Evolutionary conservation across 1,284 basidiomycete genomes (phyloP).

Genomic region (Austropuccinia psidii): DNA sequence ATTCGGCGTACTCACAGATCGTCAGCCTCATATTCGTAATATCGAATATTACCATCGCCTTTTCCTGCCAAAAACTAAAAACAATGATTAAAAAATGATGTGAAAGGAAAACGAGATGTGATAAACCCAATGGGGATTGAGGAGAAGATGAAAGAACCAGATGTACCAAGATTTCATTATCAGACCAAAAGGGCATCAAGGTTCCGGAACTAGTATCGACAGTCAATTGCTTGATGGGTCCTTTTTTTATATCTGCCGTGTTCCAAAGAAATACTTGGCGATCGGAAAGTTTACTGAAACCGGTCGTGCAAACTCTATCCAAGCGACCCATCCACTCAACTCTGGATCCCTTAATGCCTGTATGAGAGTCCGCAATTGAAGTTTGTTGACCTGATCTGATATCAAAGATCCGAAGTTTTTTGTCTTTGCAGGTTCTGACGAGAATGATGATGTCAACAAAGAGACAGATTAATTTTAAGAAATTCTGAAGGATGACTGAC

Average conservation of each 20-base stretch:
- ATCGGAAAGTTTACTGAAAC: conserved; percentile 91
- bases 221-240: conserved; percentile 60
- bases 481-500: conserved; percentile 40
- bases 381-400: conserved; percentile 69
- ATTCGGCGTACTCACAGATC: conserved; percentile 53
- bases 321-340: conserved; percentile 84
- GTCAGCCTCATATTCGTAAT: conserved; percentile 90
- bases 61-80: conserved; percentile 77
- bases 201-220: conserved; percentile 86
- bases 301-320: conserved; percentile 82
- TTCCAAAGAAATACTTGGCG: conserved; percentile 85
- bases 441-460: conserved; percentile 44
- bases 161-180: conserved; percentile 60
- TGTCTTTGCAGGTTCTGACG: conserved; percentile 69
- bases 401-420: conserved; percentile 86
- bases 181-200: conserved; percentile 94
- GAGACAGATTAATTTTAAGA: not conserved
- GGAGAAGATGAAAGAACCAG: not conserved
- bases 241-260: conserved; percentile 59
- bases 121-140: not conserved
- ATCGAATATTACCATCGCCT: conserved; percentile 82
- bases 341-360: conserved; percentile 85
- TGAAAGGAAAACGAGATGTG: not conserved
- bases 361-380: conserved; percentile 76
- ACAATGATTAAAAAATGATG: conserved; percentile 6